Percentiles rank a stretch among this genome's conserved stretches.
phyloP scores from a whole-genome alignment of 352 stramenopile species.

The Pythium scleroteichum region DNA sequence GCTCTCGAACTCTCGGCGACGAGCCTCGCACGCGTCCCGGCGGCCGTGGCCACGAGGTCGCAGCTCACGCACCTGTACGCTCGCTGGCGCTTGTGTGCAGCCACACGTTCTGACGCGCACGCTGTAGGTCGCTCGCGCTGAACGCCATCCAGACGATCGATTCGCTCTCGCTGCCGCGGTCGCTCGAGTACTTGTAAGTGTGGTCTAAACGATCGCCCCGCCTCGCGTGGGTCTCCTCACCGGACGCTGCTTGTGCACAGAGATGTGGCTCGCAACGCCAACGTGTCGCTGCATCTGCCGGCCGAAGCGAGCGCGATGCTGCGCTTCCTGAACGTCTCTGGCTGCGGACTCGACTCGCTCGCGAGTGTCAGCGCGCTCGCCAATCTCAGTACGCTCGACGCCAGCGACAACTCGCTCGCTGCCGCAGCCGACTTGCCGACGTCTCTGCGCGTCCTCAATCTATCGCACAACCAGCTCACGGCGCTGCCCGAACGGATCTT shows the following conservation, averaged over 20 bases:
- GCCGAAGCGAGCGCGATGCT: not conserved
- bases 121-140: conserved; percentile 15
- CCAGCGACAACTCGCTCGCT: conserved; percentile 17
- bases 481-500: conserved; percentile 14
- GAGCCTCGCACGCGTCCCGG: conserved; percentile 3
- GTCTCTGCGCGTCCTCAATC: conserved; percentile 15
- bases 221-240: too few relatives aligned
- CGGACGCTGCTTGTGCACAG: not conserved
- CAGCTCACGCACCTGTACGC: conserved; percentile 22
- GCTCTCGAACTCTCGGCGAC: conserved; percentile 24
- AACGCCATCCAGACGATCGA: conserved; percentile 11
- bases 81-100: too few relatives aligned
- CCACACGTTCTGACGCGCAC: too few relatives aligned
- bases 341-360: conserved; percentile 17
- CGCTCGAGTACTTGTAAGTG: conserved; percentile 21
- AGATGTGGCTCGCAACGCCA: conserved; percentile 13
- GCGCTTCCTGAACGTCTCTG: conserved; percentile 15
- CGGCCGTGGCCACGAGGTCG: not conserved
- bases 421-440: not conserved
- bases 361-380: not conserved
- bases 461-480: conserved; percentile 18
- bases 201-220: too few relatives aligned
- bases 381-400: conserved; percentile 14
- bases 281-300: conserved; percentile 4
- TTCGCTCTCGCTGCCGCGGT: conserved; percentile 2